Base-by-base conservation (phyloP, 2,329 filamentous ascomycete genomes). In the Monilinia laxa region DNA sequence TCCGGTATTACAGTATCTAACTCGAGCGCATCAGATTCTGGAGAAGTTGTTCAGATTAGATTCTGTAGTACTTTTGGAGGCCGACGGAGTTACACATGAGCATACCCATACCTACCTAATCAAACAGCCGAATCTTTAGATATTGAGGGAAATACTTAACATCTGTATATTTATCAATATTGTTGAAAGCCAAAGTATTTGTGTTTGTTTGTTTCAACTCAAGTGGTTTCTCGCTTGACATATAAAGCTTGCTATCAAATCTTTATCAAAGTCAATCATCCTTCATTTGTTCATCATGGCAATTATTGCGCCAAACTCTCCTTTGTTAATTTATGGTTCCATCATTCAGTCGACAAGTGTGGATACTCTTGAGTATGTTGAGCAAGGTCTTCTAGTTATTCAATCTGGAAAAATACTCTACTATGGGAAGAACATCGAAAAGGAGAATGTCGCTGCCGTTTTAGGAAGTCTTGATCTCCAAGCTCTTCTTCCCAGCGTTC, bases 291-390 rank as follows among this genome's bases (percentile, higher is more conserved):
- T 20, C n/a, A 65, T 16, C 3, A 59, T 65, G 63, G 28, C 63
- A 23, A 59, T 11, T 58, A 14, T 47, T 23, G 62, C 40, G 23
- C 58, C 65, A 51, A 60, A 59, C 25, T n/a, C 67, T 7, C 64
- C 63, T 1, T 59, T 68, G 14, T 38, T 62, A 1, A 49, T 69
- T 49, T 56, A 64, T 54, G 68, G 68, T 40, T 57, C 66, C 42
- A 28, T 69, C 31, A 68, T 69, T 23, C 68, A 69, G 40, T 68
- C 68, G 10, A 38, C 62, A 31, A 54, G 57, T 23, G 40, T 59
- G 14, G 31, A 63, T 20, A n/a, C 51, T 20, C 38, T 66, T 52
- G 68, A 69, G 14, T 59, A 66, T 47, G 59, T 67, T 28, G 58
- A 68, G 42, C 56, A 58, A 25, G 68, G 49, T 12, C 53, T 69